Percentiles rank a stretch among this genome's conserved stretches.
phyloP scores from a whole-genome alignment of 768 basidiomycete genomes.

The Trametopsis cervina region DNA sequence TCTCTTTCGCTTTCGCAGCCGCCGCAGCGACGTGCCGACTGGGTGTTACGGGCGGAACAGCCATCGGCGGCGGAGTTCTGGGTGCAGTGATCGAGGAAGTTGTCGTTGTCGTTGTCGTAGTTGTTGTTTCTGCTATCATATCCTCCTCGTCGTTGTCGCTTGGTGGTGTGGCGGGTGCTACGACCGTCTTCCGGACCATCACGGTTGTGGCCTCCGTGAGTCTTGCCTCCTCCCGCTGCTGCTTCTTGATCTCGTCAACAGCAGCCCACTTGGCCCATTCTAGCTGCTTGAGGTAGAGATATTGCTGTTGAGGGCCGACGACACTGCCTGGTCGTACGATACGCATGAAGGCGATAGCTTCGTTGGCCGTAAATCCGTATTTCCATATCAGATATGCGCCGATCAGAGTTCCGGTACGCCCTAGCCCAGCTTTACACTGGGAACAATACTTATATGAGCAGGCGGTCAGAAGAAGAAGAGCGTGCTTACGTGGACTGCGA shows the following conservation, averaged over 20 bases:
- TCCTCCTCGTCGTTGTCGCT: conserved; percentile 68
- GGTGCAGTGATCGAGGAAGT: conserved; percentile 21
- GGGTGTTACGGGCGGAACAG: conserved; percentile 67
- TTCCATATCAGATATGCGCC: conserved; percentile 99
- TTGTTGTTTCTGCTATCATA: conserved; percentile 24
- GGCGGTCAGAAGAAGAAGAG: too few relatives aligned
- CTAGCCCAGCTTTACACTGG: conserved; percentile 94
- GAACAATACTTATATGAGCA: conserved; percentile 1
- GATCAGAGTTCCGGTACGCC: conserved; percentile 92
- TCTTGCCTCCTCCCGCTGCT: not conserved
- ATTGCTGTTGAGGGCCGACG: conserved; percentile 90
- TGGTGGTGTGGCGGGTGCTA: conserved; percentile 75
- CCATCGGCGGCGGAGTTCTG: conserved; percentile 25
- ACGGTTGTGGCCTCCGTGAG: conserved; percentile 31
- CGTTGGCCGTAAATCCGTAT: conserved; percentile 92
- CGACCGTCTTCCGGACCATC: conserved; percentile 31
- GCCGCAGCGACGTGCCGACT: conserved; percentile 68
- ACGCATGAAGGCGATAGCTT: conserved; percentile 98
- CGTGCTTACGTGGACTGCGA: conserved; percentile 77
- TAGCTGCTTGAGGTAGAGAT: conserved; percentile 89
- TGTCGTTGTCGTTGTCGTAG: conserved; percentile 34
- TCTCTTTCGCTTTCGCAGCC: conserved; percentile 61
- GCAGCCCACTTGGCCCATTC: conserved; percentile 95
- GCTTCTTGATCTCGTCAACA: conserved; percentile 64
- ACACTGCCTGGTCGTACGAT: conserved; percentile 93